Evolutionary conservation across 345 rosid species (phyloP).

Genomic region (Eucalyptus caleyi): DNA sequence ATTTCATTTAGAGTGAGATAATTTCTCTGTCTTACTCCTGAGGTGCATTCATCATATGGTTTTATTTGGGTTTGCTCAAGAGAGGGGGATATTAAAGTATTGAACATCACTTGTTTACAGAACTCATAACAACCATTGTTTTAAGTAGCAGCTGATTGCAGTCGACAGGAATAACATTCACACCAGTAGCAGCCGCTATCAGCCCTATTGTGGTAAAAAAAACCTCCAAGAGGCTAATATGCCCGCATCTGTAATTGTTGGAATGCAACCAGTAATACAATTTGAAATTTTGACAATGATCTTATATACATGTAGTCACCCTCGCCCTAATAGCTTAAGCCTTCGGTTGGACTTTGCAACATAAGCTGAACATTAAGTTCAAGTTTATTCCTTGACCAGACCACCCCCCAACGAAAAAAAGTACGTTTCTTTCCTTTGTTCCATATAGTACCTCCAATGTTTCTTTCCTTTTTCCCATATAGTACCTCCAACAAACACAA

Average conservation of each 20-base stretch:
- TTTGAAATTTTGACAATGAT: neutral
- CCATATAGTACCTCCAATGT: too few relatives aligned
- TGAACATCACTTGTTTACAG: neutral
- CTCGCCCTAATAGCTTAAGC: neutral
- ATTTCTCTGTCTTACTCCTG: neutral
- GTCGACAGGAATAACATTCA: neutral
- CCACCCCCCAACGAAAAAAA: neutral
- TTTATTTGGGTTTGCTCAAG: neutral
- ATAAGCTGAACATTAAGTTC: neutral
- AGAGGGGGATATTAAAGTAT: neutral
- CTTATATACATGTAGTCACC: too few relatives aligned
- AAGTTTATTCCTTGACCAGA: neutral
- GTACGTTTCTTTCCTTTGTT: too few relatives aligned
- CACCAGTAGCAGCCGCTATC: rapidly evolving
- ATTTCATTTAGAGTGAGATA: neutral
- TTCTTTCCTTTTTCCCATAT: neutral
- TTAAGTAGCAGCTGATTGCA: neutral
- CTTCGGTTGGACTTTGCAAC: neutral
- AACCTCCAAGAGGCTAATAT: neutral
- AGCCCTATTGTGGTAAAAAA: rapidly evolving
- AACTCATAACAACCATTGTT: rapidly evolving
- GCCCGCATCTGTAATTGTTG: neutral
- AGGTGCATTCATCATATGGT: rapidly evolving
- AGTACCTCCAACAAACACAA: neutral
- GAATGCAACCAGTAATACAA: neutral